Evolutionary conservation across 2,329 filamentous ascomycete species (phyloP).

Genomic region (Fonsecaea pedrosoi): DNA sequence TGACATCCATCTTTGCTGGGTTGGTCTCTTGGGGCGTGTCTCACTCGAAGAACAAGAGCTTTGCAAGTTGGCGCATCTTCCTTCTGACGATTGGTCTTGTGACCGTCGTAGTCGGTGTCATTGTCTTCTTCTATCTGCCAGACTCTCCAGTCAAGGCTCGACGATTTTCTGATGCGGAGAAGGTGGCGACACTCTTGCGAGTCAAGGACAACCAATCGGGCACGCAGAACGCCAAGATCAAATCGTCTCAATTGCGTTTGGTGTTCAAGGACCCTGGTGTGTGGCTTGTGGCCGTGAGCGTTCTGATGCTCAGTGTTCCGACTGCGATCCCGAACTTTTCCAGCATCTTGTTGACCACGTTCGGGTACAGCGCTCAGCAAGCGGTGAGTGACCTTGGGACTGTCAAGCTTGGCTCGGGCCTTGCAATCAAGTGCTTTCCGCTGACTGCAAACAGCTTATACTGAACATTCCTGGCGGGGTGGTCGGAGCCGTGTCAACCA

Average conservation of each 20-base stretch:
- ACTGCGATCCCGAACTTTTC: slow-evolving; percentile 51
- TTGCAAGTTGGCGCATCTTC: slow-evolving; percentile 45
- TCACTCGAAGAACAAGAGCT: slow-evolving; percentile 37
- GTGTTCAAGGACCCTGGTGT: slow-evolving; percentile 58
- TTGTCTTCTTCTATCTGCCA: slow-evolving; percentile 50
- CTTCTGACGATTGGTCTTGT: slow-evolving; percentile 56
- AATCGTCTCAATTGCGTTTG: slow-evolving; percentile 55
- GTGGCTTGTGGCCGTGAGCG: slow-evolving; percentile 49
- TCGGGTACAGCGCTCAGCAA: slow-evolving; percentile 54
- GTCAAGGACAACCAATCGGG: slow-evolving; percentile 58
- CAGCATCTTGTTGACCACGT: slow-evolving; percentile 52
- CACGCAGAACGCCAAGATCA: slow-evolving; percentile 60
- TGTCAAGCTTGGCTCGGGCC: not conserved
- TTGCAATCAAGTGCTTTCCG: not conserved
- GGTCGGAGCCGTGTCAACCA: slow-evolving; percentile 52
- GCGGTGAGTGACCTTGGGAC: slow-evolving; percentile 37
- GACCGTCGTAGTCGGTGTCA: slow-evolving; percentile 49
- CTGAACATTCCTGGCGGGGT: slow-evolving; percentile 54
- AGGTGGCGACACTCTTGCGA: slow-evolving; percentile 50
- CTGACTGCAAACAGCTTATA: slow-evolving; percentile 43
- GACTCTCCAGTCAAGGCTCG: slow-evolving; percentile 51
- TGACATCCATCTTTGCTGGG: slow-evolving; percentile 55
- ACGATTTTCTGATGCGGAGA: slow-evolving; percentile 50
- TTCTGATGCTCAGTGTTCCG: slow-evolving; percentile 32
- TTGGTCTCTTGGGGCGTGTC: slow-evolving; percentile 43